Conservation (phyloP, 2,329 filamentous ascomycete species). For the Verruconis gallopava region DNA sequence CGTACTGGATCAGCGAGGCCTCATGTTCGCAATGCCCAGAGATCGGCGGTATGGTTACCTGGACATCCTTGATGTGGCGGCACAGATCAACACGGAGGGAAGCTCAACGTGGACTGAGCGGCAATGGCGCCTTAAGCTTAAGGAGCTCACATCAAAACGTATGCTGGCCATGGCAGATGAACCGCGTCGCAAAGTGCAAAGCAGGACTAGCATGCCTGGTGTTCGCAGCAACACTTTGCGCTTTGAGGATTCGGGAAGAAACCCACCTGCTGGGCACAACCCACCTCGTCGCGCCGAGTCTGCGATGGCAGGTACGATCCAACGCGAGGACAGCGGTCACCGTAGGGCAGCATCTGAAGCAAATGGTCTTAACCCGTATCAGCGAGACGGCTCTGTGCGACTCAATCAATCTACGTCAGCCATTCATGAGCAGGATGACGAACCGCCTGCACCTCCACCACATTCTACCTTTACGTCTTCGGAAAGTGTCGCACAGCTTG, state of each 20-base stretch:
- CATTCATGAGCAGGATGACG: background rate
- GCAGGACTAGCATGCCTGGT: constrained; percentile 27
- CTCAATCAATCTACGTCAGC: background rate
- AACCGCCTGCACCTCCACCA: constrained; percentile 9
- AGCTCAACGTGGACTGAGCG: constrained; percentile 69
- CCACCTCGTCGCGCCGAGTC: constrained; percentile 34
- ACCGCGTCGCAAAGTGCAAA: constrained; percentile 31
- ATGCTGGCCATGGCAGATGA: constrained; percentile 40
- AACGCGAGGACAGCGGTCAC: constrained; percentile 35
- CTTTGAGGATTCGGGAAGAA: constrained; percentile 27
- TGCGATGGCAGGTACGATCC: constrained; percentile 16
- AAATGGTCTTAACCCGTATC: background rate
- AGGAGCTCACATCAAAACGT: constrained; percentile 70
- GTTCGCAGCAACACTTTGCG: constrained; percentile 23
- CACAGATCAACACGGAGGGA: constrained; percentile 64
- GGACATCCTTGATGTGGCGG: constrained; percentile 73
- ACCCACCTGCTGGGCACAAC: constrained; percentile 34
- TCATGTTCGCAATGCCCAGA: constrained; percentile 98
- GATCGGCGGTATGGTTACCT: constrained; percentile 80
- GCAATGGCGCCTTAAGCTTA: constrained; percentile 81
- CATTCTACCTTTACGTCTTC: constrained; percentile 1
- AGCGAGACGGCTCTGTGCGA: background rate
- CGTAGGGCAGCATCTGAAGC: constrained; percentile 15
- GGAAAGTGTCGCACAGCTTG: background rate
- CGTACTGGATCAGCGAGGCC: constrained; percentile 68